Evolutionary conservation across 2,329 filamentous ascomycete species (phyloP), one percentile per base, ranked within the genome.

Genomic region (Corynespora cassiicola): DNA sequence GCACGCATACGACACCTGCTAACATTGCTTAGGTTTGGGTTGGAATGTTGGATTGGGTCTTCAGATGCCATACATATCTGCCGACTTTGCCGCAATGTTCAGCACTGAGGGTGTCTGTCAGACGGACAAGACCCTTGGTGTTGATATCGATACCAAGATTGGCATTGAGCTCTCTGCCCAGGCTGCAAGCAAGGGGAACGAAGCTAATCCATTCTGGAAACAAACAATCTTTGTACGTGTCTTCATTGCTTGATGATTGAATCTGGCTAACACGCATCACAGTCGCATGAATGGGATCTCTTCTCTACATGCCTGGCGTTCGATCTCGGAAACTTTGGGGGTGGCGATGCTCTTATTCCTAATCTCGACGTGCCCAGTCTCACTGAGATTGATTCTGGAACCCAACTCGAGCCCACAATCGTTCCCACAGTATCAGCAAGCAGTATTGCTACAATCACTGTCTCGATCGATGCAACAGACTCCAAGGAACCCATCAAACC

Each of bases 61-160:
- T 19, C 38, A 45, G 23, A 39, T 54, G 39, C 50, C 50, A 6
- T 47, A 51, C 31, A 49, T 54, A n/a, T 26, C 42, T 24, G 44
- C 47, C 19, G 42, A 54, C 20, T 51, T 54, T 21, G 35, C 44
- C 1, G 50, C 50, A n/a, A 46, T 51, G 47, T 29, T 28, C 16
- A 41, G 39, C 14, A 23, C 39, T 8, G 39, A 26, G 16, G 50
- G 50, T 20, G 50, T 51, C 4, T 54, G 50, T 31, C 36, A 31
- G 11, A 39, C 36, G 2, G 33, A 48, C 15, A 44, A 54, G 25
- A 51, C 44, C 2, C 29, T 54, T 23, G 50, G 50, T 29, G 50
- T 54, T 9, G 47, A 51, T 19, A 29, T 51, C 6, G 30, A 48
- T 21, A 36, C 50, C n/a, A 19, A 28, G 4, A 37, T 54, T 27